Conservation (phyloP, 495 filamentous ascomycete species). For the Collariella sp. region DNA sequence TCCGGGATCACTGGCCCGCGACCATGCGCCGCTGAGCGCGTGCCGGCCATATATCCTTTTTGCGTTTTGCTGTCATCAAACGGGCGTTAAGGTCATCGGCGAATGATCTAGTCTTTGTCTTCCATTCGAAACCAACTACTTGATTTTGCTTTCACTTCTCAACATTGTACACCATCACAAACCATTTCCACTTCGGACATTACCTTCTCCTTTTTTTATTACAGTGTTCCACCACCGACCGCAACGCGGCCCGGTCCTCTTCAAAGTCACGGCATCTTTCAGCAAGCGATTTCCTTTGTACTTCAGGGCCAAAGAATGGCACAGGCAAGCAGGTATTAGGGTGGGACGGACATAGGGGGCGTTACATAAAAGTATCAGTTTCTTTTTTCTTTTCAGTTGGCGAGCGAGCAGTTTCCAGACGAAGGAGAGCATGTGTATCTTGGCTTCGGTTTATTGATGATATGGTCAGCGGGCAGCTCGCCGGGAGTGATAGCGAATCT, state of each 20-base stretch:
- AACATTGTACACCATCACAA: background rate
- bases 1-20: slow-evolving; percentile 38
- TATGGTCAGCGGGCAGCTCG: too few species aligned
- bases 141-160: background rate
- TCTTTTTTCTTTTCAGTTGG: background rate
- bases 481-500: too few species aligned
- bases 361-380: slow-evolving; percentile 3
- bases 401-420: background rate
- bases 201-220: background rate
- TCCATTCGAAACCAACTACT: too few species aligned
- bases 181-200: background rate
- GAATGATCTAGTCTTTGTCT: background rate
- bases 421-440: too few species aligned
- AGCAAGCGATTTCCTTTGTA: background rate
- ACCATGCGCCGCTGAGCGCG: slow-evolving; percentile 21
- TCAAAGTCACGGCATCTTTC: background rate
- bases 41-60: background rate
- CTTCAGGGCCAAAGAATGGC: too few species aligned
- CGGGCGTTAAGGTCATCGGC: slow-evolving; percentile 1
- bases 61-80: background rate
- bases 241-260: too few species aligned
- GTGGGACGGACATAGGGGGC: background rate
- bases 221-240: background rate
- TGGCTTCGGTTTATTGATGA: too few species aligned
- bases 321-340: background rate